Evolutionary conservation across 345 rosid species (phyloP), one percentile per base, ranked within the genome.

Genomic region (Alliaria petiolata): DNA sequence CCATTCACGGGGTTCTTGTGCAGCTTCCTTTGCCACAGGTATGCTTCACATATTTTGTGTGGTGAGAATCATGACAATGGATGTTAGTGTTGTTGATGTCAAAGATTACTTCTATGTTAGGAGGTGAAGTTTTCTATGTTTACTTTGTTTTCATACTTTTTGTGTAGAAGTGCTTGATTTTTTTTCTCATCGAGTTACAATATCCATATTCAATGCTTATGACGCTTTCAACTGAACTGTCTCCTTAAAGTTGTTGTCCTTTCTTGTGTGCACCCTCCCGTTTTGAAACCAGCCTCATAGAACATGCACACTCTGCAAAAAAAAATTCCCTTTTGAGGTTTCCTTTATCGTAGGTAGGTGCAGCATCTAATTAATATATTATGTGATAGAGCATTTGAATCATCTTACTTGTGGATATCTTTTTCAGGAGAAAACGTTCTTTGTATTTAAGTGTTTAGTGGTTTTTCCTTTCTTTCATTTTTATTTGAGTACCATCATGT

Each of bases 11-110:
- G 50, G 75, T 91, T 82, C 96, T 91, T 25, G 93, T 91, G 65
- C 97, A 93, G 80, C 97, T 93, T 83, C 96, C 98, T 79, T 70
- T 93, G 68, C 96, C 97, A 35, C 85, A 83, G 83, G 95, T 93
- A 82, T 83, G 78, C 80, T 80, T 79, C 69, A 20, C 42, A 28
- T 46, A 72, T 74, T 36, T 30, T 20, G 78, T 64, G 35, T 34
- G 4, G 44, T 26, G 42, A 22, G 59, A 53, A 70, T n/a, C n/a
- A n/a, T n/a, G n/a, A n/a, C n/a, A n/a, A n/a, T n/a, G n/a, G n/a
- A n/a, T 60, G 44, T 12, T 26, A 20, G 13, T 72, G 54, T 42
- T 44, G 51, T 43, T 31, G 38, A 19, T 39, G 8, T 71, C 38
- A 42, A 70, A 42, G 56, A 38, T 40, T 44, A 65, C n/a, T n/a